Evolutionary conservation across 805 yeast genomes (phyloP).

Genomic region (Osmozyma mogii): DNA sequence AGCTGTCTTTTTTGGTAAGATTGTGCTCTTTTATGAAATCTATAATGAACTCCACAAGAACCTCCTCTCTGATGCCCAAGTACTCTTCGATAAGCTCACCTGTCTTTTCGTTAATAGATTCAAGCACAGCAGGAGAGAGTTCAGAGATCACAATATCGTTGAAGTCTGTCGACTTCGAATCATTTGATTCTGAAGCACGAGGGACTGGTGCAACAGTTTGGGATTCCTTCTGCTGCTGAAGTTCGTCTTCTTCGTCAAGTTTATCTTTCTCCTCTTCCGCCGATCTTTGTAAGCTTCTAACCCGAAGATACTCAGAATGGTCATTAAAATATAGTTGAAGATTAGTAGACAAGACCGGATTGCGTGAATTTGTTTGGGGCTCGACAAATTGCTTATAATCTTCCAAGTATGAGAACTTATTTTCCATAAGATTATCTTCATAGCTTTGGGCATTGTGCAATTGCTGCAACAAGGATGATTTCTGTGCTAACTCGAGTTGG

Average conservation of each 20-base stretch:
- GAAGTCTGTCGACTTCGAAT: background rate
- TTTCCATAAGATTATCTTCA: constrained; percentile 31
- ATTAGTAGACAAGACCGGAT: constrained; percentile 1
- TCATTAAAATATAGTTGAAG: constrained; percentile 29
- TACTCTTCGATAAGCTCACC: constrained; percentile 41
- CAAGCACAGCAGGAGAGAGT: constrained; percentile 10
- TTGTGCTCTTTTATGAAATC: constrained; percentile 26
- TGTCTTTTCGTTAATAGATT: constrained; percentile 26
- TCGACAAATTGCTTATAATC: constrained; percentile 20
- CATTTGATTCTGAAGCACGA: background rate
- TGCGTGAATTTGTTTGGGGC: constrained; percentile 7
- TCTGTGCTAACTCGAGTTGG: constrained; percentile 11
- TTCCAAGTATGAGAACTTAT: constrained; percentile 25
- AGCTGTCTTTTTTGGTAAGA: constrained; percentile 23
- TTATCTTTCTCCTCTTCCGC: constrained; percentile 39
- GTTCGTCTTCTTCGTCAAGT: constrained; percentile 30
- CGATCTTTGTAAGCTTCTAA: constrained; percentile 25
- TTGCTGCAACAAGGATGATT: constrained; percentile 14
- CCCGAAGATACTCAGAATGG: constrained; percentile 36
- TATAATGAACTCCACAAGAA: constrained; percentile 37
- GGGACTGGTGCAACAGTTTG: background rate
- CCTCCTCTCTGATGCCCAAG: constrained; percentile 47
- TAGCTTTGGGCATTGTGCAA: constrained; percentile 21
- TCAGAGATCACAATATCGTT: constrained; percentile 5
- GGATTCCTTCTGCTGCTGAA: constrained; percentile 1